Evolutionary conservation across 805 yeast species (phyloP).

Genomic region (Starmerella asiatica): DNA sequence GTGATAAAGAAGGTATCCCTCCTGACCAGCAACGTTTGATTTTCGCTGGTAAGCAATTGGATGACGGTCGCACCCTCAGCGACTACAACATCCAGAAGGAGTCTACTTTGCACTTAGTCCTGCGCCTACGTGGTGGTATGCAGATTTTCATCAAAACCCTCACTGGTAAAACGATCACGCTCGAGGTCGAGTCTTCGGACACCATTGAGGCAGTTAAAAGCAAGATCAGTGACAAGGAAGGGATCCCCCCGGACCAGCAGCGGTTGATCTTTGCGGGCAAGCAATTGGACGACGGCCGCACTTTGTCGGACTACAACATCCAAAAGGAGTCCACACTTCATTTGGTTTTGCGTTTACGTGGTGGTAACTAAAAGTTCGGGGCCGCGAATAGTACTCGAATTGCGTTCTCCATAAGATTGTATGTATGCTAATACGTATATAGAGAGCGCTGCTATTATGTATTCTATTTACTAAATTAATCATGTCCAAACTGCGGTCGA

Average conservation of each 20-base stretch:
- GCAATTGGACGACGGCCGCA: slow-evolving; percentile 90
- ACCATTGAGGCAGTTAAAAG: slow-evolving; percentile 89
- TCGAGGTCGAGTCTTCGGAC: slow-evolving; percentile 84
- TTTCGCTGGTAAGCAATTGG: slow-evolving; percentile 99
- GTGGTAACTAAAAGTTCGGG: no score
- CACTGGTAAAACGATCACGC: slow-evolving; percentile 88
- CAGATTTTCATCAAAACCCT: slow-evolving; percentile 98
- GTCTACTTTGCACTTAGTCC: slow-evolving; percentile 90
- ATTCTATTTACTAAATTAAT: no score
- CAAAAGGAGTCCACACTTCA: slow-evolving; percentile 84
- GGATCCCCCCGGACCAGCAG: slow-evolving; percentile 94
- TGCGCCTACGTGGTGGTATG: slow-evolving; percentile 97
- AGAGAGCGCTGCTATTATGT: no score
- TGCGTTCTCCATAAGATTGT: no score
- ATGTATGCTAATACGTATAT: no score
- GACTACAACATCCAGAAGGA: slow-evolving; percentile 99
- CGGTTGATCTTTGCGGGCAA: slow-evolving; percentile 91
- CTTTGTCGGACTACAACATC: slow-evolving; percentile 83
- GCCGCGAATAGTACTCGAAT: no score
- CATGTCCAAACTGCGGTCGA: no score
- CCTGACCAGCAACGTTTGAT: slow-evolving; percentile 99
- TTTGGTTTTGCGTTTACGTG: slow-evolving; percentile 74
- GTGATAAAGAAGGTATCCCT: slow-evolving; percentile 98
- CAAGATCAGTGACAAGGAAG: slow-evolving; percentile 90
- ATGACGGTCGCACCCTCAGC: slow-evolving; percentile 96